A percentile compares a stretch with the other conserved stretches of the same genome.
Conservation (phyloP, 805 yeast species). For the Candida sithepensis region DNA sequence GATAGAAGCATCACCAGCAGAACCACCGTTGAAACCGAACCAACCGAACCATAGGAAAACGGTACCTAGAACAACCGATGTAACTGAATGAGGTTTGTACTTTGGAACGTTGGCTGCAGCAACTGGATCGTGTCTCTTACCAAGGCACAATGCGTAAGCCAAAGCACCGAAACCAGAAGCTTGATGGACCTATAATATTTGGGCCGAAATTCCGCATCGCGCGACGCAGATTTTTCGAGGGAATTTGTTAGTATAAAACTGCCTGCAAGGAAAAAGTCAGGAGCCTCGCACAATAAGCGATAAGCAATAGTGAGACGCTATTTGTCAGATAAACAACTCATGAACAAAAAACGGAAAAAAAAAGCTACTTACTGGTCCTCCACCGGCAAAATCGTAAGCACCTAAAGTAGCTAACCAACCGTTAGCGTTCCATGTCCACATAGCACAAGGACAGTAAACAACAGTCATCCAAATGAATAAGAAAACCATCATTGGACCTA, state of each 20-base stretch:
- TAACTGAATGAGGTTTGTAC: conserved; percentile 91
- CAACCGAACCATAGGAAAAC: conserved; percentile 97
- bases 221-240: neutral
- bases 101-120: conserved; percentile 70
- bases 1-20: conserved; percentile 88
- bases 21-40: conserved; percentile 99
- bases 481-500: conserved; percentile 95
- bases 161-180: conserved; percentile 92
- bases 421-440: conserved; percentile 94
- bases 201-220: neutral
- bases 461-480: conserved; percentile 91
- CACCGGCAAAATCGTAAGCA: conserved; percentile 95
- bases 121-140: conserved; percentile 85
- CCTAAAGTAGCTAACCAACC: conserved; percentile 90
- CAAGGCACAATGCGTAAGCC: conserved; percentile 87
- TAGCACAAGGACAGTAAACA: conserved; percentile 93
- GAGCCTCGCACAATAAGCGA: neutral
- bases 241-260: neutral
- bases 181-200: conserved; percentile 53
- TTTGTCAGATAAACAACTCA: neutral
- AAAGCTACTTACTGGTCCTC: conserved; percentile 66
- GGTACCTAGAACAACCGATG: conserved; percentile 88
- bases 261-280: neutral
- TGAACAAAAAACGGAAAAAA: neutral
- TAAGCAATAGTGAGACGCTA: neutral